Percentiles rank a stretch among this genome's conserved stretches.
Conservation (phyloP, 2,329 filamentous ascomycete species). For the Fusarium albosuccineum region DNA sequence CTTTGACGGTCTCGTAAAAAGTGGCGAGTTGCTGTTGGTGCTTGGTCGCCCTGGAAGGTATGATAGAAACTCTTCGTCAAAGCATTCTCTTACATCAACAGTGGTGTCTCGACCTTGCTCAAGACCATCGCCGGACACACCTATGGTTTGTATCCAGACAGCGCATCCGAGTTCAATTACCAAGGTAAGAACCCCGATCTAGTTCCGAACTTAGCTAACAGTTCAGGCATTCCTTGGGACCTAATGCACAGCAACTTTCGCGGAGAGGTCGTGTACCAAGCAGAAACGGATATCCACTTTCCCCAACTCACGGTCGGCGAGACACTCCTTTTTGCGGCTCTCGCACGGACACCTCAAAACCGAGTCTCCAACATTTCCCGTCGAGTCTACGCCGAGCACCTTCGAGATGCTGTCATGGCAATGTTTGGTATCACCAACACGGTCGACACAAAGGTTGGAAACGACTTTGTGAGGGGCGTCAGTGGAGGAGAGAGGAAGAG, state of each 20-base stretch:
- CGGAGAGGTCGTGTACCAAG: conserved; percentile 32
- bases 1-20: conserved; percentile 31
- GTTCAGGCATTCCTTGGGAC: conserved; percentile 23
- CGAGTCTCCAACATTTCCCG: conserved; percentile 12
- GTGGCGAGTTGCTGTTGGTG: conserved; percentile 33
- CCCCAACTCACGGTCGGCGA: conserved; percentile 32
- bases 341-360: conserved; percentile 29
- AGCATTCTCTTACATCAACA: conserved; percentile 1
- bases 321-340: conserved; percentile 27
- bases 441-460: conserved; percentile 77
- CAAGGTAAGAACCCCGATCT: conserved; percentile 2
- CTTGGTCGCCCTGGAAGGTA: conserved; percentile 38
- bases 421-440: conserved; percentile 82
- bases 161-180: conserved; percentile 30
- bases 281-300: conserved; percentile 33
- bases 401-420: conserved; percentile 47
- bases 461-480: conserved; percentile 76
- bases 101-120: conserved; percentile 31
- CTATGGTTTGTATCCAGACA: conserved; percentile 23
- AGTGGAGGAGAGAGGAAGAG: conserved; percentile 83
- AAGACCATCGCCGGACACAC: conserved; percentile 34
- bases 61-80: neutral
- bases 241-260: conserved; percentile 29
- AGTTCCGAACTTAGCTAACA: neutral
- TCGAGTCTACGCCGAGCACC: conserved; percentile 52